phyloP scores from a whole-genome alignment of 805 yeast genomes.

The Nakazawaea wickerhamii region DNA sequence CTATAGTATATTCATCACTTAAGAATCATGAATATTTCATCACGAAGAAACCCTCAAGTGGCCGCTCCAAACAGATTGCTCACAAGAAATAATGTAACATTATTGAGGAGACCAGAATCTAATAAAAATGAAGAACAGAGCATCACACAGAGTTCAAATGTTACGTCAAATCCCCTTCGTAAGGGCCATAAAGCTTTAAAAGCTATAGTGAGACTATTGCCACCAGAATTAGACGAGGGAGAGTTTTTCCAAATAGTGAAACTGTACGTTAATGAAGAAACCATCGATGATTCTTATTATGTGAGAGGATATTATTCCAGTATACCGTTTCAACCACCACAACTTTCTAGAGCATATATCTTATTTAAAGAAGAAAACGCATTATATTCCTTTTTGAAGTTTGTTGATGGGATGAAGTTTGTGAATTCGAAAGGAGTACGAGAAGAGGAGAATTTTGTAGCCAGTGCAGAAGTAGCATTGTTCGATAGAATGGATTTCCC shows the following conservation, averaged over 20 bases:
- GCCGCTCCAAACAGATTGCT: constrained; percentile 12
- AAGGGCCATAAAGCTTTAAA: constrained; percentile 21
- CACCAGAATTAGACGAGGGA: constrained; percentile 31
- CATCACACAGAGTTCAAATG: not conserved
- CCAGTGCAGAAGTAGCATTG: constrained; percentile 31
- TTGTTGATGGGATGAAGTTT: constrained; percentile 24
- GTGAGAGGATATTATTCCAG: constrained; percentile 34
- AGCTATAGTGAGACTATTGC: constrained; percentile 35
- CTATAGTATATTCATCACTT: not conserved
- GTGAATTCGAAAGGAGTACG: constrained; percentile 10
- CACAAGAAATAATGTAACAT: constrained; percentile 15
- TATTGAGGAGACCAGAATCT: constrained; percentile 14
- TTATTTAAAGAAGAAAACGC: constrained; percentile 25
- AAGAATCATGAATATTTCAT: constrained; percentile 2
- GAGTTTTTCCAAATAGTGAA: constrained; percentile 24
- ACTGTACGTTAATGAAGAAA: constrained; percentile 14
- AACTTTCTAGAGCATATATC: constrained; percentile 37
- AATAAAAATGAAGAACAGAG: constrained; percentile 5
- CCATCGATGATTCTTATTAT: constrained; percentile 27
- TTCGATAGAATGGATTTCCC: constrained; percentile 25
- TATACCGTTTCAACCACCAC: constrained; percentile 34
- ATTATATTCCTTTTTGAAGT: constrained; percentile 25
- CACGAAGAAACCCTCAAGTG: constrained; percentile 11
- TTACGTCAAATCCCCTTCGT: not conserved
- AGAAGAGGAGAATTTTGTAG: constrained; percentile 23